Evolutionary conservation across 2,329 filamentous ascomycete genomes (phyloP), one percentile per base, ranked within the genome.

Genomic region (Aspergillus sojae): DNA sequence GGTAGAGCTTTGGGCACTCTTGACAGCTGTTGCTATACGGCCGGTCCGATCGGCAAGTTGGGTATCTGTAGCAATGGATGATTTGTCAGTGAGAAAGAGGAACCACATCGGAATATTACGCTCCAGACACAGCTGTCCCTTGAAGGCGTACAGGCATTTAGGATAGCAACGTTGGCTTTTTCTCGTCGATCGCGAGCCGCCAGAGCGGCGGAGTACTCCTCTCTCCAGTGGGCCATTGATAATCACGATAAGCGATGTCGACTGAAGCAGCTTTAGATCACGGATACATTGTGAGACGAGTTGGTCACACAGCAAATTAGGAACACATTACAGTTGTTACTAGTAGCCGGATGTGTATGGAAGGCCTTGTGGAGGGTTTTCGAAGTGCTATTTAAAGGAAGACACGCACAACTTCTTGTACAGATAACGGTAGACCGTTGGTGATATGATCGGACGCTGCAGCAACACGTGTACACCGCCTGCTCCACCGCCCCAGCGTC

Each of bases 131-230:
- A 34, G 36, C 19, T 57, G 26, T n/a, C 23, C 16, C 11, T 39
- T 57, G 9, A 39, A n/a, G 43, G 57, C 75, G 61, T 73, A 96
- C 94, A 97, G 65, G 91, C 89, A 75, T 93, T 85, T 72, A 96
- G 91, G 65, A 96, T 85, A 58, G 88, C 85, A 72, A 83, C 80
- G 70, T 89, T 87, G 62, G 83, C 83, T 72, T 87, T 85, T 73
- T 93, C 90, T 66, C 88, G 85, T 72, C 88, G 85, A 71, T 92
- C 91, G 67, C 88, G 84, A 71, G 90, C 89, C 70, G 88, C 85
- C 68, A 98, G 84, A 68, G 90, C 90, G 65, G 87, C 83, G 66
- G 92, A 83, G 77, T 96, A 97, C 72, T 96, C 91, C 69, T 91
- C 88, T 73, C 89, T 86, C 91, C 94, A 96, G 81, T 86, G 87